These are phyloP conservation scores for Fusarium sp. DNA, from an alignment of 2,329 filamentous ascomycete genomes.

Conservation along the genomic window DNA sequence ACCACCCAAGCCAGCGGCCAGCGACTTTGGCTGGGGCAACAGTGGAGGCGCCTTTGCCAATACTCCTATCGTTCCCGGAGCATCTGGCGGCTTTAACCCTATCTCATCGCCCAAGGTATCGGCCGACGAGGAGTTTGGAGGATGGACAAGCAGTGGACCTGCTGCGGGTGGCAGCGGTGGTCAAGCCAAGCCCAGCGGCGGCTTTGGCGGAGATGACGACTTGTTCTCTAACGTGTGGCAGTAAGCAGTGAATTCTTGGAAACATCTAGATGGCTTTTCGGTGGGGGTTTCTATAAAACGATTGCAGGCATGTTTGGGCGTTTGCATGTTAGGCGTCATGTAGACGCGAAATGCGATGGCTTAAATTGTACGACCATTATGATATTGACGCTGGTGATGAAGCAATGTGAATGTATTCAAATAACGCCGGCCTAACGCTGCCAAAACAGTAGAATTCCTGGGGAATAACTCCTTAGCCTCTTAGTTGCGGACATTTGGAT, in stretches of 20 bases:
- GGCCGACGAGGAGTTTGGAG: conserved; percentile 94
- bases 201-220: conserved; percentile 80
- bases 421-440: conserved; percentile 36
- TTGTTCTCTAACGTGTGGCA: conserved; percentile 97
- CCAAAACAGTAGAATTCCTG: conserved; percentile 23
- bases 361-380: conserved; percentile 28
- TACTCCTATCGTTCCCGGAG: conserved; percentile 70
- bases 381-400: conserved; percentile 4
- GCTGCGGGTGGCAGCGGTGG: conserved; percentile 52
- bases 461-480: conserved; percentile 4
- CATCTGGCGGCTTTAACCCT: conserved; percentile 72
- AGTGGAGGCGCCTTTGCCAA: conserved; percentile 61
- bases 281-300: conserved; percentile 40
- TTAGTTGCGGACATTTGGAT: conserved; percentile 1
- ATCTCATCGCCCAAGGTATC: conserved; percentile 72
- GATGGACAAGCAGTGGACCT: conserved; percentile 82
- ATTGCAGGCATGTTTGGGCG: conserved; percentile 47
- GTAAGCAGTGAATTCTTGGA: conserved; percentile 54
- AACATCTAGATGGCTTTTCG: conserved; percentile 23
- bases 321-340: conserved; percentile 50
- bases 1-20: conserved; percentile 57
- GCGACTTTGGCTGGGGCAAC: conserved; percentile 72
- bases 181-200: conserved; percentile 63
- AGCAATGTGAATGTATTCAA: conserved; percentile 34
- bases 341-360: conserved; percentile 44